Conservation (phyloP, 2,329 filamentous ascomycete species). For the Colletotrichum endophyticum region DNA sequence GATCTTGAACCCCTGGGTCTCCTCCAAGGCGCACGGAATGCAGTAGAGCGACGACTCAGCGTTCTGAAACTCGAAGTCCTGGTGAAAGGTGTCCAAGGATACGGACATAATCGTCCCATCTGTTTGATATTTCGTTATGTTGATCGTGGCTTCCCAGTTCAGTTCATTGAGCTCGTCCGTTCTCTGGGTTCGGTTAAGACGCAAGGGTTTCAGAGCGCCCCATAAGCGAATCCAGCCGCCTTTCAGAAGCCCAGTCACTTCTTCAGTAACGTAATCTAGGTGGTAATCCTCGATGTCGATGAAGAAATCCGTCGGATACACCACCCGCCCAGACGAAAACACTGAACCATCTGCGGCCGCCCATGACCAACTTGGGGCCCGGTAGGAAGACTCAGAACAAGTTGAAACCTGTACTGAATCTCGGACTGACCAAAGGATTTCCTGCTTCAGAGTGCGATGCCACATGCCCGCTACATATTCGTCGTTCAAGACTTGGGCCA, state of each 20-base stretch:
- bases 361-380: not conserved
- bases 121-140: not conserved
- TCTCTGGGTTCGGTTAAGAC: not conserved
- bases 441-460: not conserved
- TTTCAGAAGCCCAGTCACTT: not conserved
- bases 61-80: not conserved
- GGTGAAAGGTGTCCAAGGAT: fast-evolving
- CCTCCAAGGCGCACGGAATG: not conserved
- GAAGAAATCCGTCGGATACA: not conserved
- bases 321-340: not conserved
- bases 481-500: not conserved
- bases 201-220: not conserved
- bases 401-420: not conserved
- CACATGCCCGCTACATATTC: not conserved
- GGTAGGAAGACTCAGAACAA: not conserved
- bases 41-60: not conserved
- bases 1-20: not conserved
- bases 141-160: fast-evolving
- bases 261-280: not conserved
- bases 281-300: not conserved
- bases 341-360: not conserved
- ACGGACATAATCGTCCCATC: not conserved
- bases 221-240: not conserved
- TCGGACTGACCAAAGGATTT: not conserved
- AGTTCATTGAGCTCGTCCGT: not conserved